A percentile compares a stretch with the other conserved stretches of the same genome.
phyloP scores from a whole-genome alignment of 352 stramenopile genomes.

The Phytopythium oedochilum region DNA sequence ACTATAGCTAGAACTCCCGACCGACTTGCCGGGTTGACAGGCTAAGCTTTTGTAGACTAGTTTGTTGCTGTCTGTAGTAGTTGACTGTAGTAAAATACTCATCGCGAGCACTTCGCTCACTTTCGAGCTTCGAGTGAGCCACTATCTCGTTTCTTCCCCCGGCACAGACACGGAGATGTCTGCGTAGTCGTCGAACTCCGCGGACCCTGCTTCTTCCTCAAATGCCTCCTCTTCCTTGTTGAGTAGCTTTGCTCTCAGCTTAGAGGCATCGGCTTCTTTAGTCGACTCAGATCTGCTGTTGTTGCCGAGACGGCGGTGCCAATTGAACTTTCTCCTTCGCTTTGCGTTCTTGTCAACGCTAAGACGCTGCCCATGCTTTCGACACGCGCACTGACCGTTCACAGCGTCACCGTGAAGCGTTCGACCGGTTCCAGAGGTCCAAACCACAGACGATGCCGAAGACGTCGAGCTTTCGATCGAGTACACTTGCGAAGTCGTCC shows the following conservation, averaged over 20 bases:
- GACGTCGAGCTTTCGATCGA: conserved; percentile 6
- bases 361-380: conserved; percentile 30
- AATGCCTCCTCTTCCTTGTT: neutral
- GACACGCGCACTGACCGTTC: conserved; percentile 24
- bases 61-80: no score
- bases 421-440: neutral
- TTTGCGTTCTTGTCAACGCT: conserved; percentile 11
- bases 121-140: neutral
- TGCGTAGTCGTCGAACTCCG: neutral
- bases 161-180: neutral
- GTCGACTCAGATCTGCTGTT: neutral
- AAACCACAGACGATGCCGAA: conserved; percentile 3
- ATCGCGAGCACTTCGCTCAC: no score
- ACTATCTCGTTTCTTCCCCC: neutral
- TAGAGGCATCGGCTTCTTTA: neutral
- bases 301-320: neutral
- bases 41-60: no score
- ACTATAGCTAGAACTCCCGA: no score
- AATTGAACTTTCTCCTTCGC: conserved; percentile 3
- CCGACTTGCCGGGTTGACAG: no score
- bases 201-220: neutral
- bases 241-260: neutral
- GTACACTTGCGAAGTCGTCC: neutral
- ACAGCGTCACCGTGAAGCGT: conserved; percentile 4
- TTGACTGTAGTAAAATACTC: no score